phyloP scores from a whole-genome alignment of 257 asterid species.

The Craterostigma plantagineum region DNA sequence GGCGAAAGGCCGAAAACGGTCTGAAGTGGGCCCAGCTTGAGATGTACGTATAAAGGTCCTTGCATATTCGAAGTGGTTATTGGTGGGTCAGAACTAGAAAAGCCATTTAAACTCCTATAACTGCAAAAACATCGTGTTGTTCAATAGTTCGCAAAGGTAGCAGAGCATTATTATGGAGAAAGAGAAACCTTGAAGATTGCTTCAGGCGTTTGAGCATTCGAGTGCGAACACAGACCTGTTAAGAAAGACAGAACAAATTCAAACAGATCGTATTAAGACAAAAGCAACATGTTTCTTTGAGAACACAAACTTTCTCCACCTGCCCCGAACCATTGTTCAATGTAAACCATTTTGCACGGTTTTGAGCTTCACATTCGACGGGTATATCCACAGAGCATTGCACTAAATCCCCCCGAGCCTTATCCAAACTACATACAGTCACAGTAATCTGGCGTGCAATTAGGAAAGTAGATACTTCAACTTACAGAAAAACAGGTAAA shows the following conservation, averaged over 20 bases:
- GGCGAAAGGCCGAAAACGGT: constrained; percentile 64
- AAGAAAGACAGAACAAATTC: too few species aligned
- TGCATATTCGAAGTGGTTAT: constrained; percentile 28
- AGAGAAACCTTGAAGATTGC: constrained; percentile 37
- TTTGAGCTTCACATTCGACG: constrained; percentile 57
- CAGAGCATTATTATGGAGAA: neutral
- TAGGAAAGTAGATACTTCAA: neutral
- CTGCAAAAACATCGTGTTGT: constrained; percentile 8
- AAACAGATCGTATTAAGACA: constrained; percentile 3
- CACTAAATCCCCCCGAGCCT: constrained; percentile 72
- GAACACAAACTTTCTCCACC: constrained; percentile 22
- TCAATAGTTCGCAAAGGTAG: neutral
- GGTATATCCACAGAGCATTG: constrained; percentile 66
- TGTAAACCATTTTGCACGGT: constrained; percentile 67
- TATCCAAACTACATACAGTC: constrained; percentile 83
- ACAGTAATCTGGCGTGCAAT: constrained; percentile 52
- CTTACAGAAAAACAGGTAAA: too few species aligned
- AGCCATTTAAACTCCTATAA: constrained; percentile 50
- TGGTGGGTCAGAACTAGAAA: too few species aligned
- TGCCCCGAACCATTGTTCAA: constrained; percentile 76
- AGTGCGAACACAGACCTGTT: constrained; percentile 77
- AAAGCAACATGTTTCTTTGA: neutral
- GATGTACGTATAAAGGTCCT: constrained; percentile 51
- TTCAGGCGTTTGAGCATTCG: constrained; percentile 35
- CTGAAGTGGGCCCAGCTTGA: constrained; percentile 82